phyloP scores from a whole-genome alignment of 495 filamentous ascomycete species.

The Podospora bellae-mahoneyi region DNA sequence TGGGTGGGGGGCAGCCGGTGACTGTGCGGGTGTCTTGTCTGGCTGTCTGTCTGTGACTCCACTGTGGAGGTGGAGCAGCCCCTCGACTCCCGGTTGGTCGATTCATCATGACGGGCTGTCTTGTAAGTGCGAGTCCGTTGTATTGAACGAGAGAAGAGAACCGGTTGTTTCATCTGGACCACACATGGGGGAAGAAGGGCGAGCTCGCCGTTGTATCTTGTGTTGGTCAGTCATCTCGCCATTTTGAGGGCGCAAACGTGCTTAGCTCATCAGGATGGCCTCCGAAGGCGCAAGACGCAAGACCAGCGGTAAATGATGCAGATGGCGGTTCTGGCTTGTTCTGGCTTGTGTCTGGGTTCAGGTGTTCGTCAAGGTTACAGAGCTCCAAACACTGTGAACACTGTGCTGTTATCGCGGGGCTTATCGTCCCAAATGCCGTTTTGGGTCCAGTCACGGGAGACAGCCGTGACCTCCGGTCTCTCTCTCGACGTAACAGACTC shows the following conservation, averaged over 20 bases:
- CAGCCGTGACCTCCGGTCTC: background rate
- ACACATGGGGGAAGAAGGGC: background rate
- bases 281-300: constrained; percentile 22
- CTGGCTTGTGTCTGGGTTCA: background rate
- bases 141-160: background rate
- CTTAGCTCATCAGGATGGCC: constrained; percentile 16
- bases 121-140: background rate
- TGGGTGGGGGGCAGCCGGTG: background rate
- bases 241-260: background rate
- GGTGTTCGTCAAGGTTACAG: background rate
- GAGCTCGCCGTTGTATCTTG: no score
- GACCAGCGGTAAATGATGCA: constrained; percentile 20
- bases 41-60: background rate
- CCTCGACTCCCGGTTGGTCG: constrained; percentile 10
- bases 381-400: background rate
- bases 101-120: constrained; percentile 10
- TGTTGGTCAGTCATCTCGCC: background rate
- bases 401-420: background rate
- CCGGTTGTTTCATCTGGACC: background rate
- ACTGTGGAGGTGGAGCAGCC: background rate
- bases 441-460: background rate
- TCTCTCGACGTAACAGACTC: background rate
- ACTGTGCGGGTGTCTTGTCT: background rate
- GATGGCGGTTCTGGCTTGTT: background rate
- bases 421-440: constrained; percentile 1